Base-by-base conservation (phyloP, 176 grass and related monocot species). In the Phoenix dactylifera region DNA sequence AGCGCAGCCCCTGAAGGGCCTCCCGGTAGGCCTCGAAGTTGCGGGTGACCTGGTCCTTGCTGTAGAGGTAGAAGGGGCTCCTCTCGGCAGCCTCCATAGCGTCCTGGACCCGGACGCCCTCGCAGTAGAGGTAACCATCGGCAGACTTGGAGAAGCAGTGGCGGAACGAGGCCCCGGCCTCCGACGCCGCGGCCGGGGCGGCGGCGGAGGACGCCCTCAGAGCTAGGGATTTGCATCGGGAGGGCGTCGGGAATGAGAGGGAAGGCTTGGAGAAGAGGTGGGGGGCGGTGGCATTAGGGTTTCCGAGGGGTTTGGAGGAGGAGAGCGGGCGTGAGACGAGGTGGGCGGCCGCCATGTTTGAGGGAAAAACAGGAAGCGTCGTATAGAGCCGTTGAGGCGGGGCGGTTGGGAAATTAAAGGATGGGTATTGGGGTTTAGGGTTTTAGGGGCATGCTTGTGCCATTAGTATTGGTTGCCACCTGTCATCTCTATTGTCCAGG, bases 61-160 rank as follows among this genome's bases (percentile, higher is more conserved):
- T 97, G 65, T 97, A 97, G 16, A 97, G 82, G 19, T 97, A 97
- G 70, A 91, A 97, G 62, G 92, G 92, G 72, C 78, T 97, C 64
- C 87, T 60, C 69, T 78, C 92, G 0, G 72, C 92, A 24, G 62
- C 84, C 25, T 62, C 81, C 78, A 97, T 97, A 62, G 79, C 67
- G 49, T 97, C 87, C 73, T 85, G 77, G 23, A 97, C 81, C 19
- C 75, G 69, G 26, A 97, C 58, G 35, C 59, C 80, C 73, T 97
- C 92, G 70, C 92, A 97, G 79, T 85, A 91, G 4, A 97, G 87
- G 77, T 84, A 69, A 1, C 87, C 84, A 23, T 91, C 87, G 15
- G 60, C 63, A 49, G 71, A 74, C 78, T 89, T 86, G 26, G 52
- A 53, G 76, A 97, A 91, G 64, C 87, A 91, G 76, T 82, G 87